Conservation (phyloP, 805 yeast species). For the Wickerhamiella brachini region DNA sequence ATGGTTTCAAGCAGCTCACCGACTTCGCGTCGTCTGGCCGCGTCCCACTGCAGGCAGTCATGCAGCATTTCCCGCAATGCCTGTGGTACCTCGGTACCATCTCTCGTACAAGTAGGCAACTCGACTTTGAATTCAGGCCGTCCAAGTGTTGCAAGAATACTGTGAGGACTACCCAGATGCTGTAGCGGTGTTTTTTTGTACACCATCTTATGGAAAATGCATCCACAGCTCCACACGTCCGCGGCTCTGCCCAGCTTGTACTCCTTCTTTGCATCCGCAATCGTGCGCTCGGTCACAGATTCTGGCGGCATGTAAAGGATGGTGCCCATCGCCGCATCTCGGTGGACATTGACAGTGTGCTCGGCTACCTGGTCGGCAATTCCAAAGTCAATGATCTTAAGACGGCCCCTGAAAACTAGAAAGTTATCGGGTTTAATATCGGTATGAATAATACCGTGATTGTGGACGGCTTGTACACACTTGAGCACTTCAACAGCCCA, state of each 20-base stretch:
- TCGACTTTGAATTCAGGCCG: conserved; percentile 62
- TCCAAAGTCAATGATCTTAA: conserved; percentile 91
- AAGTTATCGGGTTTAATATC: conserved; percentile 95
- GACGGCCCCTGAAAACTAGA: conserved; percentile 63
- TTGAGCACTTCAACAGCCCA: conserved; percentile 73
- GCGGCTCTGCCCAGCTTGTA: conserved; percentile 86
- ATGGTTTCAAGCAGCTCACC: conserved; percentile 47
- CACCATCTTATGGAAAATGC: conserved; percentile 88
- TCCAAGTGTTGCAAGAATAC: conserved; percentile 43
- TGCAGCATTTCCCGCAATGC: conserved; percentile 59
- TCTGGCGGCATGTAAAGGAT: conserved; percentile 99
- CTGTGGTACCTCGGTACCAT: conserved; percentile 49
- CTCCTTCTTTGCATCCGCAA: conserved; percentile 20
- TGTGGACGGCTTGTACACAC: conserved; percentile 80
- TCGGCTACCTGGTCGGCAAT: conserved; percentile 82
- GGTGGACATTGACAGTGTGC: conserved; percentile 75
- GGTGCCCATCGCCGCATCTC: conserved; percentile 88
- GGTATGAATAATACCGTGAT: conserved; percentile 77
- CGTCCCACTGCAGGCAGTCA: conserved; percentile 59
- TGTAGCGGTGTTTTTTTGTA: conserved; percentile 82
- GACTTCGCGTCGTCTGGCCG: conserved; percentile 50
- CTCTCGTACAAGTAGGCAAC: conserved; percentile 51
- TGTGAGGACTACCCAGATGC: conserved; percentile 29
- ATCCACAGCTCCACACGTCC: conserved; percentile 97
- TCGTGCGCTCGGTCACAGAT: conserved; percentile 52